These are phyloP conservation scores for Crithidia thermophila DNA, from an alignment of 208 protist species.

Conservation along the genomic window DNA sequence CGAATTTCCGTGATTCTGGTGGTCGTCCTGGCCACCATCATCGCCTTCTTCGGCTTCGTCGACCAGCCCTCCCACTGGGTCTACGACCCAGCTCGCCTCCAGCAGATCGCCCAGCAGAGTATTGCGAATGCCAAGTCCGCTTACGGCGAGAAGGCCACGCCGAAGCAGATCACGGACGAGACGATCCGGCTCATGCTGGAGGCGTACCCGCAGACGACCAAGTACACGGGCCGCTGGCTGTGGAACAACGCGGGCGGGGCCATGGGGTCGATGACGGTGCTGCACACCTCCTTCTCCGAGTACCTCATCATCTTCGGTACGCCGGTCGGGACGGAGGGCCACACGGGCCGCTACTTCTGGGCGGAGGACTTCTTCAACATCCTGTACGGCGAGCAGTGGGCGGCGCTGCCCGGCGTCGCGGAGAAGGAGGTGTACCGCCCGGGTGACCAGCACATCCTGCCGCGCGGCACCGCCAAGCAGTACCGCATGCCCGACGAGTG, in stretches of 20 bases:
- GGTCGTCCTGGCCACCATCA: constrained; percentile 33
- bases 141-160: constrained; percentile 40
- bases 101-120: constrained; percentile 66
- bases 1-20: constrained; percentile 19
- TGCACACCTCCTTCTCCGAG: constrained; percentile 92
- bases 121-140: constrained; percentile 60
- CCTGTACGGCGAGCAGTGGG: constrained; percentile 92
- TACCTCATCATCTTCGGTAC: constrained; percentile 95
- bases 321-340: constrained; percentile 86
- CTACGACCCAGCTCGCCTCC: constrained; percentile 74
- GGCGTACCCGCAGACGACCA: constrained; percentile 72
- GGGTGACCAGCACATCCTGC: constrained; percentile 82
- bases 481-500: constrained; percentile 92
- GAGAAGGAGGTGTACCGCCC: constrained; percentile 65
- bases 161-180: constrained; percentile 55
- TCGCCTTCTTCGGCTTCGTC: constrained; percentile 54
- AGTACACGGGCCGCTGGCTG: constrained; percentile 71
- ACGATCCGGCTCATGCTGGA: constrained; percentile 67
- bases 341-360: constrained; percentile 86
- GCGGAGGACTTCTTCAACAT: constrained; percentile 93
- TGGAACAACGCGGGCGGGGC: constrained; percentile 93
- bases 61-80: constrained; percentile 73
- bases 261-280: constrained; percentile 92
- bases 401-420: constrained; percentile 39
- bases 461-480: constrained; percentile 70